Conservation (phyloP, 257 asterid species). For the Handroanthus guayacan region DNA sequence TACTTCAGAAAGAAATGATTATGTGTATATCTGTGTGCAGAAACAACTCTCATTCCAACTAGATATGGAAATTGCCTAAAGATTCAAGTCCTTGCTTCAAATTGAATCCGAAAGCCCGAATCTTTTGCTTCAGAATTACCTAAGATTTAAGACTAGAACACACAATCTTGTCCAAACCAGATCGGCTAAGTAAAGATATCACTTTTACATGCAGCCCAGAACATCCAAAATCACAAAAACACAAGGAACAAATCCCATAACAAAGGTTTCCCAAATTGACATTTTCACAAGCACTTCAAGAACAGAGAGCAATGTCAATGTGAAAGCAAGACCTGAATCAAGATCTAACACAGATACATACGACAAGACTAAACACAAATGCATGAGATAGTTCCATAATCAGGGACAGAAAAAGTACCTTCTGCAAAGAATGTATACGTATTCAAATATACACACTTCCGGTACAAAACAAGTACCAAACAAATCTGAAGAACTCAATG, state of each 20-base stretch:
- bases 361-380: background rate
- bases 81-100: slow-evolving; percentile 18
- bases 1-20: background rate
- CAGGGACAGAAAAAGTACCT: slow-evolving; percentile 39
- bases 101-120: slow-evolving; percentile 8
- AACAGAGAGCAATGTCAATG: slow-evolving; percentile 16
- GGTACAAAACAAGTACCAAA: background rate
- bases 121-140: slow-evolving; percentile 29
- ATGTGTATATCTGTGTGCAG: background rate
- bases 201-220: slow-evolving; percentile 13
- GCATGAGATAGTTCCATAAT: slow-evolving; percentile 1
- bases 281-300: slow-evolving; percentile 26
- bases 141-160: slow-evolving; percentile 21
- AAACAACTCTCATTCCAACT: background rate
- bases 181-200: slow-evolving; percentile 33
- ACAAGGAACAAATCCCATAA: slow-evolving; percentile 1
- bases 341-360: slow-evolving; percentile 17
- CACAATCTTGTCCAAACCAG: slow-evolving; percentile 32
- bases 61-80: slow-evolving; percentile 23
- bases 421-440: slow-evolving; percentile 22
- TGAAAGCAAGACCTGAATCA: slow-evolving; percentile 1
- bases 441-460: background rate
- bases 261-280: slow-evolving; percentile 13
- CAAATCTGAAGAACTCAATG: slow-evolving; percentile 21
- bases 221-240: slow-evolving; percentile 20